A percentile compares a stretch with the other conserved stretches of the same genome.
phyloP scores from a whole-genome alignment of 2,329 filamentous ascomycete genomes.

The Fusarium sp. region DNA sequence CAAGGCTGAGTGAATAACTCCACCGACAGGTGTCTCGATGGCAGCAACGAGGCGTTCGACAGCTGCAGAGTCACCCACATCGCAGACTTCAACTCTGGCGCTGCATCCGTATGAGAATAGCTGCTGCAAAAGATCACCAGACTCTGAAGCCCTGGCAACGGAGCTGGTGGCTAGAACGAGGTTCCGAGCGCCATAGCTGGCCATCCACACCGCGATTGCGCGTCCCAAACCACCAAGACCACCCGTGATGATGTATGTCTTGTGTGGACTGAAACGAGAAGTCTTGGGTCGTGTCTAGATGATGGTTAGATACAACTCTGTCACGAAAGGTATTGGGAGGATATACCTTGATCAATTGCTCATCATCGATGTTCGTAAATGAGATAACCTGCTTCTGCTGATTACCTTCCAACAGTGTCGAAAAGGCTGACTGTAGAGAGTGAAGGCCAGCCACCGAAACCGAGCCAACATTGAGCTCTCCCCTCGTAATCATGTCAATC shows the following conservation, averaged over 20 bases:
- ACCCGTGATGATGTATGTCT: slow-evolving; percentile 41
- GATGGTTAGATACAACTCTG: not conserved
- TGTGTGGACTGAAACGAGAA: slow-evolving; percentile 20
- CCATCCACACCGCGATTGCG: slow-evolving; percentile 41
- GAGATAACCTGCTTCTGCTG: slow-evolving; percentile 32
- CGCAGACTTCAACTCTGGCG: slow-evolving; percentile 37
- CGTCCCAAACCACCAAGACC: slow-evolving; percentile 40
- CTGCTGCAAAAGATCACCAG: slow-evolving; percentile 33
- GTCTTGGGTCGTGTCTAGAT: slow-evolving; percentile 33
- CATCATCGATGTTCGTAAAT: not conserved
- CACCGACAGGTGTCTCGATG: slow-evolving; percentile 31
- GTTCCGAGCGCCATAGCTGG: slow-evolving; percentile 37
- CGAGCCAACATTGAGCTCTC: slow-evolving; percentile 8
- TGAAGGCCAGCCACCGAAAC: slow-evolving; percentile 17
- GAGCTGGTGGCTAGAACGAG: slow-evolving; percentile 39
- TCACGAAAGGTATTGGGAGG: not conserved
- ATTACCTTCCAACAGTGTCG: slow-evolving; percentile 1
- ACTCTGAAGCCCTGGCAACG: slow-evolving; percentile 22
- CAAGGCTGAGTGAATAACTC: slow-evolving; percentile 40
- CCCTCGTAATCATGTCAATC: slow-evolving; percentile 22
- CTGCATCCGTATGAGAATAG: slow-evolving; percentile 38
- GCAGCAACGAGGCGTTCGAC: slow-evolving; percentile 24
- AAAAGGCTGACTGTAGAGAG: slow-evolving; percentile 23
- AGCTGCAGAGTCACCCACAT: slow-evolving; percentile 34
- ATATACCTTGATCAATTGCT: slow-evolving; percentile 29